Evolutionary conservation across 2,329 filamentous ascomycete species (phyloP).

Genomic region (Cadophora sp.): DNA sequence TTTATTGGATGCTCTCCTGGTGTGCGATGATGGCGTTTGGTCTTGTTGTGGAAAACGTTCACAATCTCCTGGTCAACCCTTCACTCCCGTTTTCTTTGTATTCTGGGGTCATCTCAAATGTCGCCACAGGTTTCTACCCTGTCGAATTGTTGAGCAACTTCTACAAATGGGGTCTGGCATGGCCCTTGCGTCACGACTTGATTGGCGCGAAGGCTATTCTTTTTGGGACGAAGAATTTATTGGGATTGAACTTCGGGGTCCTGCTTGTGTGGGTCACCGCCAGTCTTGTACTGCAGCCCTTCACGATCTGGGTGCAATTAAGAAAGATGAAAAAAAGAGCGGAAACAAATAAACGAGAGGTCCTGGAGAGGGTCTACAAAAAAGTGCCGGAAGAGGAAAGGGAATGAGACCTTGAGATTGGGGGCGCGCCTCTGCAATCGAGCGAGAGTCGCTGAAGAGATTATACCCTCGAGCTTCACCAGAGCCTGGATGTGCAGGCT

Average conservation of each 20-base stretch:
- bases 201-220: slow-evolving; percentile 31
- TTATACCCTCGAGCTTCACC: no score
- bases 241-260: slow-evolving; percentile 31
- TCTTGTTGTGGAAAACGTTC: slow-evolving; percentile 32
- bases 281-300: slow-evolving; percentile 29
- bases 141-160: slow-evolving; percentile 31
- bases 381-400: background rate
- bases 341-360: slow-evolving; percentile 24
- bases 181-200: slow-evolving; percentile 30
- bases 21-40: slow-evolving; percentile 33
- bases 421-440: no score
- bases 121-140: slow-evolving; percentile 32
- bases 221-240: slow-evolving; percentile 31
- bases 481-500: no score
- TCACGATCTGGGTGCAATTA: slow-evolving; percentile 33
- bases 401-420: background rate
- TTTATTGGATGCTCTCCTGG: slow-evolving; percentile 36
- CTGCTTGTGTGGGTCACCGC: slow-evolving; percentile 28
- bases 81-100: slow-evolving; percentile 34
- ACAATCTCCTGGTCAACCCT: slow-evolving; percentile 32
- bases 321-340: slow-evolving; percentile 18
- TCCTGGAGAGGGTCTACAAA: slow-evolving; percentile 30
- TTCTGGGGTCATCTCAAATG: slow-evolving; percentile 35
- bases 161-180: slow-evolving; percentile 31
- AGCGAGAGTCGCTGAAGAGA: no score